Evolutionary conservation across 2,329 filamentous ascomycete genomes (phyloP), one percentile per base, ranked within the genome.

Genomic region (Fusarium abutilonis): DNA sequence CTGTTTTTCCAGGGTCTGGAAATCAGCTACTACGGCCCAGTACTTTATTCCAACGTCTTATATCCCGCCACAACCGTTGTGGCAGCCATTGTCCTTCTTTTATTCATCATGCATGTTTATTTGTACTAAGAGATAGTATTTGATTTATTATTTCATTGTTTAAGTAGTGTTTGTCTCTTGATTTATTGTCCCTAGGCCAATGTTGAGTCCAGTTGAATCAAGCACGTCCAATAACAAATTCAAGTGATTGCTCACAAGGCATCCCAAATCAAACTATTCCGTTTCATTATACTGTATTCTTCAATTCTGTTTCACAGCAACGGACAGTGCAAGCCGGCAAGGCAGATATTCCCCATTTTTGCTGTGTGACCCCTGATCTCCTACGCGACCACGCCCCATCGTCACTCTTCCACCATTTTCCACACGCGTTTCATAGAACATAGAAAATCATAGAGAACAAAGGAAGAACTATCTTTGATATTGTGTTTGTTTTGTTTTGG

Each of bases 351-450:
- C 35, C 31, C 6, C 13, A 14, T n/a, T 11, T 31, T 11, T 26
- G 2, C 23, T 6, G 29, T 17, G 19, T 14, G 17, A 32, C 52
- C 36, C 32, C 31, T 46, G 41, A 54, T 21, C 35, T 26, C 23
- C 6, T 15, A 36, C 34, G 34, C 34, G 34, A 36, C 34, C n/a
- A 36, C 28, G 14, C 4, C 19, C 17, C 31, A 13, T 11, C 28
- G 13, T 26, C 48, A 60, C 55, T 48, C 42, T 47, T 60, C 48
- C n/a, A 48, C 28, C 8, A 60, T 3, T 38, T 44, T 60, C 47
- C 43, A 21, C 13, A 10, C 3, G 23, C 23, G 42, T 35, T 9
- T 4, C 13, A 15, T 8, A 28, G 54, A 48, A 5, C 15, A 7
- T 7, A 34, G 21, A 28, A 19, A 48, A 15, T 19, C 14, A 15